Evolutionary conservation across 139 green algal species (phyloP), one percentile per base, ranked within the genome.

Genomic region (Dunaliella sp.): DNA sequence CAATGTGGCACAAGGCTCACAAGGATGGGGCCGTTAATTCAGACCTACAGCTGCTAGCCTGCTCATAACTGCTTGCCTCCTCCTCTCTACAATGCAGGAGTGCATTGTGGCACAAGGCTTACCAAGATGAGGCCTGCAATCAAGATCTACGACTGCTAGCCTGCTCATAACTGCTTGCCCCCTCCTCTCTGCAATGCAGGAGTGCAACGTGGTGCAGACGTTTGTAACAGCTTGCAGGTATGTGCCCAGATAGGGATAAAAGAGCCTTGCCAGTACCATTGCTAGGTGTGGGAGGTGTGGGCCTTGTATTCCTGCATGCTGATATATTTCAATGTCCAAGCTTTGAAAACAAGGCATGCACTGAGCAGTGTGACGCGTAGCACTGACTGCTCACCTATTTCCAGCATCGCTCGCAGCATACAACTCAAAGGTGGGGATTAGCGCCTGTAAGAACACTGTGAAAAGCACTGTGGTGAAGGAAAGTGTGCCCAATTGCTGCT

Each of bases 151-250:
- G 48, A 26, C 48, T 26, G 7, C 48, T n/a, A n/a, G n/a, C n/a
- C n/a, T n/a, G n/a, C n/a, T n/a, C n/a, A n/a, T n/a, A n/a, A n/a
- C n/a, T n/a, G n/a, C n/a, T n/a, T n/a, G n/a, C n/a, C n/a, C n/a
- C n/a, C n/a, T n/a, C n/a, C n/a, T n/a, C n/a, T n/a, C n/a, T n/a
- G n/a, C n/a, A n/a, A n/a, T 65, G 48, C 58, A 85, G 82, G 59
- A 85, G 32, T 80, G 82, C 59, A 85, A 79, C 33, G 33, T 34
- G 12, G 58, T 85, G 57, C 82, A 86, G 72, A 81, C 72, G 12
- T 82, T 86, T 30, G 38, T 86, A 34, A 86, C 83, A 2, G 72
- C 72, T 65, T 65, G 48, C 48, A 65, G 48, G 48, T 65, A 26
- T 7, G 48, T 65, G 48, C 48, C 48, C 48, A 26, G 7, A 16